Evolutionary conservation across 2,329 filamentous ascomycete species (phyloP).

Genomic region (Cadophora luteo-olivacea): DNA sequence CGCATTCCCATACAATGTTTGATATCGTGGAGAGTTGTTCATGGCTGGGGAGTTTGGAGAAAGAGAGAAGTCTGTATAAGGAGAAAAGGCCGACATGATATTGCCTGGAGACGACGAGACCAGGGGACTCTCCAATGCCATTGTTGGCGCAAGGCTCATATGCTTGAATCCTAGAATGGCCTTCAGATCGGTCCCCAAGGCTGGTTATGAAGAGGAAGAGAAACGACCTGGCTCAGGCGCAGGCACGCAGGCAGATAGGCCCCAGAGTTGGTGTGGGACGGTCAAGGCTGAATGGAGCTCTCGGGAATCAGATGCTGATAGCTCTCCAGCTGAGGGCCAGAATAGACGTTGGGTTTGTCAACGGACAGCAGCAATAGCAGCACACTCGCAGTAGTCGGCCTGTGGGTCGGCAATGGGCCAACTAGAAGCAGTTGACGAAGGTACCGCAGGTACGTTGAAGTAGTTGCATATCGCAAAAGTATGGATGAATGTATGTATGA

Average conservation of each 20-base stretch:
- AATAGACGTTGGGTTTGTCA: slow-evolving; percentile 4
- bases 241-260: slow-evolving; percentile 27
- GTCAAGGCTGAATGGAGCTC: slow-evolving; percentile 38
- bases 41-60: slow-evolving; percentile 58
- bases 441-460: slow-evolving; percentile 23
- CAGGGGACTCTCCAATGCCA: slow-evolving; percentile 68
- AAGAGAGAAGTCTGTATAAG: slow-evolving; percentile 60
- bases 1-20: slow-evolving; percentile 55
- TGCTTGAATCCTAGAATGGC: slow-evolving; percentile 31
- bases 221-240: slow-evolving; percentile 25
- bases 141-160: slow-evolving; percentile 43
- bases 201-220: slow-evolving; percentile 32
- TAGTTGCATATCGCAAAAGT: slow-evolving; percentile 28
- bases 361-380: slow-evolving; percentile 4
- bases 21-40: slow-evolving; percentile 52
- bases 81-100: slow-evolving; percentile 60
- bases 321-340: slow-evolving; percentile 28
- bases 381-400: slow-evolving; percentile 14
- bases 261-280: slow-evolving; percentile 36
- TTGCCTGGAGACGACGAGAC: slow-evolving; percentile 64
- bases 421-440: slow-evolving; percentile 25
- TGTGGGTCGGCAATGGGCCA: slow-evolving; percentile 20
- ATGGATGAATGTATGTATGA: slow-evolving; percentile 2
- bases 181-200: slow-evolving; percentile 27
- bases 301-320: slow-evolving; percentile 21